These are phyloP conservation scores for Podaxis rugospora DNA, from an alignment of 768 basidiomycete species.

Conservation along the genomic window DNA sequence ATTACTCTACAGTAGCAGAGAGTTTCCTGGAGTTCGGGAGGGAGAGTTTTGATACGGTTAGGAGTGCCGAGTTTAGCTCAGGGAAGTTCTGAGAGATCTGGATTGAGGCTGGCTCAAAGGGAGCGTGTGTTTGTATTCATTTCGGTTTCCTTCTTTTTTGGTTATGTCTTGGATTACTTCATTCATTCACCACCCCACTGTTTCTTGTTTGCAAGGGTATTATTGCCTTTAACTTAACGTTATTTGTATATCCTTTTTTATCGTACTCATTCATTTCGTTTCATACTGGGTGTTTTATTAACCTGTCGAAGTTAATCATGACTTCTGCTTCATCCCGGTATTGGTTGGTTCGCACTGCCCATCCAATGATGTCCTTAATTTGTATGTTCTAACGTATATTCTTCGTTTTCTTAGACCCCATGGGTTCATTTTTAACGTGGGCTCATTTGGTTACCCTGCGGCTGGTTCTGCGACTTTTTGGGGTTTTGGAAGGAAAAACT, in stretches of 20 bases:
- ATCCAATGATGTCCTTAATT: slow-evolving; percentile 3
- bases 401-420: not conserved
- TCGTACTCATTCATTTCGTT: not conserved
- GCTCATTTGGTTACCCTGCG: not conserved
- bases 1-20: slow-evolving; percentile 10
- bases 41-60: slow-evolving; percentile 46
- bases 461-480: not conserved
- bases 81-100: not conserved
- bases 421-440: not conserved
- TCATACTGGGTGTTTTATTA: slow-evolving; percentile 2
- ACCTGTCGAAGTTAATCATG: not conserved
- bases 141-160: not conserved
- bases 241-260: not conserved
- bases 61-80: slow-evolving; percentile 19
- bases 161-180: not conserved
- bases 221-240: not conserved
- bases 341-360: not conserved
- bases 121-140: slow-evolving; percentile 5
- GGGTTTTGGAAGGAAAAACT: not conserved
- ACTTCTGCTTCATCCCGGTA: not conserved
- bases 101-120: not conserved
- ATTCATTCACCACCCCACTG: not conserved
- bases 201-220: not conserved
- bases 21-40: slow-evolving; percentile 52
- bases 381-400: not conserved